Conservation (phyloP, 2,329 filamentous ascomycete species). For the Alternaria brassicae region DNA sequence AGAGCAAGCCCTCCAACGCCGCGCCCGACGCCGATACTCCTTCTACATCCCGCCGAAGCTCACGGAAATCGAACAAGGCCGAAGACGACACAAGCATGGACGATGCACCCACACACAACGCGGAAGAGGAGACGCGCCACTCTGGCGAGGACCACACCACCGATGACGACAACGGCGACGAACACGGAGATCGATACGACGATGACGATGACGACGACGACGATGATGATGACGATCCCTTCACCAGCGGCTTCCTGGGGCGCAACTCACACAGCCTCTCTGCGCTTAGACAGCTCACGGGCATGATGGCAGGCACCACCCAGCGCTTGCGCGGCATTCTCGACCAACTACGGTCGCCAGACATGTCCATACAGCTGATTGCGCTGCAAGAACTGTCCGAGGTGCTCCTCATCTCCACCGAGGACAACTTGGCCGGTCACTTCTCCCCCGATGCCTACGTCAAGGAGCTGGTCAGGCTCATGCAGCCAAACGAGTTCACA, state of each 20-base stretch:
- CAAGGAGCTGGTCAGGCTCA: constrained; percentile 88
- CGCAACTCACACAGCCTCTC: constrained; percentile 68
- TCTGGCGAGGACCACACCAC: constrained; percentile 50
- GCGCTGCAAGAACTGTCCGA: constrained; percentile 93
- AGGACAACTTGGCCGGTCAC: constrained; percentile 93
- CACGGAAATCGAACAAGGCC: constrained; percentile 49
- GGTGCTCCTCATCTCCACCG: constrained; percentile 90
- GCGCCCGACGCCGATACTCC: constrained; percentile 30
- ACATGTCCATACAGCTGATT: constrained; percentile 86
- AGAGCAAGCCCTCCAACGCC: constrained; percentile 55
- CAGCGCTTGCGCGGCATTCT: constrained; percentile 72
- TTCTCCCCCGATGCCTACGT: constrained; percentile 95
- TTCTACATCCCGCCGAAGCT: constrained; percentile 42
- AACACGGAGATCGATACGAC: constrained; percentile 55
- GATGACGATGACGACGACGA: constrained; percentile 59
- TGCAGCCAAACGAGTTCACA: constrained; percentile 87
- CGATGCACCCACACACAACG: constrained; percentile 68
- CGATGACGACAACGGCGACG: constrained; percentile 62
- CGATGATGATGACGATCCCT: constrained; percentile 66
- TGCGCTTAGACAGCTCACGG: constrained; percentile 84
- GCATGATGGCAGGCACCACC: constrained; percentile 85
- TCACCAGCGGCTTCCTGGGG: constrained; percentile 68
- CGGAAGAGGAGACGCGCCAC: constrained; percentile 55
- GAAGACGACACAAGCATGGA: constrained; percentile 76
- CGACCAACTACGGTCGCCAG: constrained; percentile 75